Percentiles rank a stretch among this genome's conserved stretches.
phyloP scores from a whole-genome alignment of 805 yeast genomes.

The Candida pseudoglaebosa region DNA sequence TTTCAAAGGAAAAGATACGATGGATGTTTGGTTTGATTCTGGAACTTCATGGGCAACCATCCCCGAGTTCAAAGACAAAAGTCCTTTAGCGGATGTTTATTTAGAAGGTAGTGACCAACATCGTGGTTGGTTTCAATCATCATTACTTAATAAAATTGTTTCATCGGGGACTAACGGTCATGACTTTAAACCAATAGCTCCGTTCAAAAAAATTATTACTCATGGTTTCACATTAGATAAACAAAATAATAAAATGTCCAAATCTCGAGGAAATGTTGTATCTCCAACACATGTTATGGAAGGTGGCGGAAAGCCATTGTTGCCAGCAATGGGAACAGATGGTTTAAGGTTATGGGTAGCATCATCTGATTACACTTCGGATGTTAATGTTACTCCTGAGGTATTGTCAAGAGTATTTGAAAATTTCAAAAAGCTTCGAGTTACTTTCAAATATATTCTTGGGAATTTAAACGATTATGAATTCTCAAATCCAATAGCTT shows the following conservation, averaged over 20 bases:
- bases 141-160: constrained; percentile 72
- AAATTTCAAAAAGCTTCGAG: constrained; percentile 72
- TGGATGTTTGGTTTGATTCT: constrained; percentile 99
- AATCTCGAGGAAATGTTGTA: constrained; percentile 81
- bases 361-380: constrained; percentile 79
- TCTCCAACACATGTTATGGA: constrained; percentile 63
- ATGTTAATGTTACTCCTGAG: constrained; percentile 69
- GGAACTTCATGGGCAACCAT: constrained; percentile 87
- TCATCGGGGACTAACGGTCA: constrained; percentile 42
- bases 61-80: constrained; percentile 14
- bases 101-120: constrained; percentile 98
- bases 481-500: constrained; percentile 27
- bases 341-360: constrained; percentile 92
- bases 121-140: constrained; percentile 98
- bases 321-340: constrained; percentile 77
- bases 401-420: constrained; percentile 75
- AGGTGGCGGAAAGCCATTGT: constrained; percentile 45
- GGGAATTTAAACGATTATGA: constrained; percentile 63
- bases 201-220: constrained; percentile 74
- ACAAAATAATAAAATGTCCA: constrained; percentile 87
- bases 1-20: constrained; percentile 77
- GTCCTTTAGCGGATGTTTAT: constrained; percentile 67
- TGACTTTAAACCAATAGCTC: constrained; percentile 38
- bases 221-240: constrained; percentile 93
- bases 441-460: constrained; percentile 73